phyloP scores from a whole-genome alignment of 805 yeast species.

The Candida multigemmis region DNA sequence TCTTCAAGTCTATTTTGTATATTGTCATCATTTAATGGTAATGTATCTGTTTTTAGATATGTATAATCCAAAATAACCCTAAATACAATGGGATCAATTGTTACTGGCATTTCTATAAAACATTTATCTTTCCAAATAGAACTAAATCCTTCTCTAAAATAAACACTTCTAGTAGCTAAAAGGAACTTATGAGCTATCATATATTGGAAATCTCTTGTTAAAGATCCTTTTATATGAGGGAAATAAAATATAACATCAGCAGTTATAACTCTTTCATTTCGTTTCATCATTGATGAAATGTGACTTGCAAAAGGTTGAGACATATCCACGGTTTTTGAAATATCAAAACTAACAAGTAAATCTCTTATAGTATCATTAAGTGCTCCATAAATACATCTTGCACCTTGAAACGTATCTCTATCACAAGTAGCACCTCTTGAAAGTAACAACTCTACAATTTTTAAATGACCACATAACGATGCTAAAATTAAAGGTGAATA shows the following conservation, averaged over 20 bases:
- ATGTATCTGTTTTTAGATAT: conserved; percentile 21
- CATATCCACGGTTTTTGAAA: conserved; percentile 58
- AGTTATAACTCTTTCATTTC: conserved; percentile 11
- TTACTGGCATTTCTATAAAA: conserved; percentile 9
- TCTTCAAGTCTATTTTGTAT: conserved; percentile 11
- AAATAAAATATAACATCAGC: conserved; percentile 24
- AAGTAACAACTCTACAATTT: conserved; percentile 51
- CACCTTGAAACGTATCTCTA: conserved; percentile 76
- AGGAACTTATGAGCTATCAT: conserved; percentile 18
- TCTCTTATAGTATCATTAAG: conserved; percentile 57
- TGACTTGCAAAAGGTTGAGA: conserved; percentile 69
- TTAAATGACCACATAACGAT: conserved; percentile 65
- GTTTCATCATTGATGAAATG: conserved; percentile 39
- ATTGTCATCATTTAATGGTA: conserved; percentile 12
- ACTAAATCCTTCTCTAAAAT: conserved; percentile 10
- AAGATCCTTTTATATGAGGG: conserved; percentile 8
- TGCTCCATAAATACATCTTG: conserved; percentile 69
- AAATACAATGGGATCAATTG: conserved; percentile 10
- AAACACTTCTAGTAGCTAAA: conserved; percentile 25
- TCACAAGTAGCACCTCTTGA: conserved; percentile 68
- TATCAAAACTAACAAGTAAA: conserved; percentile 49
- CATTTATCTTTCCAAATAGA: conserved; percentile 10
- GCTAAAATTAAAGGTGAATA: conserved; percentile 69
- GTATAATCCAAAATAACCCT: conserved; percentile 17
- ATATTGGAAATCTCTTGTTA: conserved; percentile 5